A percentile compares a stretch with the other conserved stretches of the same genome.
These are phyloP conservation scores for Amoeboaphelidium protococcarum DNA, from an alignment of 371 early-diverging fungal genomes.

Conservation along the genomic window DNA sequence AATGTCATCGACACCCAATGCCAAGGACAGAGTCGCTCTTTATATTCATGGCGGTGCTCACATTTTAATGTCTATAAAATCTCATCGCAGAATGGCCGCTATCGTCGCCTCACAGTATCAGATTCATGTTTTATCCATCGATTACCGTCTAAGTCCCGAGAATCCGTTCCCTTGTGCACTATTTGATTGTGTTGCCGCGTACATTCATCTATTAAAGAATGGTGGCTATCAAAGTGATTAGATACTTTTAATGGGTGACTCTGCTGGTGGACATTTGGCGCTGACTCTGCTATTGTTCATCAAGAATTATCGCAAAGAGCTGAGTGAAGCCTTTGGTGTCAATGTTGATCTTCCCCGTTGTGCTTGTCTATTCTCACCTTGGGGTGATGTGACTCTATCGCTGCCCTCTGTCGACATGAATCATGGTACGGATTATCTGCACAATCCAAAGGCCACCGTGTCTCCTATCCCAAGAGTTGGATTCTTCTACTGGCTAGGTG, in stretches of 20 bases:
- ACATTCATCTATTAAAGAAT: constrained; percentile 25
- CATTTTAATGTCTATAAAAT: constrained; percentile 17
- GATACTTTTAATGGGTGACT: constrained; percentile 50
- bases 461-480: no score
- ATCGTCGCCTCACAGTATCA: constrained; percentile 14
- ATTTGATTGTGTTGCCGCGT: constrained; percentile 45
- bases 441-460: no score
- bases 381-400: not conserved
- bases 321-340: not conserved
- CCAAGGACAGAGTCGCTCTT: constrained; percentile 12
- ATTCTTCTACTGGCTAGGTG: no score
- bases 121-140: constrained; percentile 18
- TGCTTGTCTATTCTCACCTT: not conserved
- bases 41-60: constrained; percentile 52
- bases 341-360: not conserved
- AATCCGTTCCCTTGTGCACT: constrained; percentile 52
- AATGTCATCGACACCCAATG: no score
- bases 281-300: constrained; percentile 11
- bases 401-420: constrained; percentile 31
- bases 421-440: constrained; percentile 26
- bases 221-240: not conserved
- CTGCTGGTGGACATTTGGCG: constrained; percentile 40
- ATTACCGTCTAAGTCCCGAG: constrained; percentile 62
- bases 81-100: constrained; percentile 18
- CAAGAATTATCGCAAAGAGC: constrained; percentile 4